Evolutionary conservation across 2,329 filamentous ascomycete species (phyloP).

Genomic region (Clarireedia hainanense): DNA sequence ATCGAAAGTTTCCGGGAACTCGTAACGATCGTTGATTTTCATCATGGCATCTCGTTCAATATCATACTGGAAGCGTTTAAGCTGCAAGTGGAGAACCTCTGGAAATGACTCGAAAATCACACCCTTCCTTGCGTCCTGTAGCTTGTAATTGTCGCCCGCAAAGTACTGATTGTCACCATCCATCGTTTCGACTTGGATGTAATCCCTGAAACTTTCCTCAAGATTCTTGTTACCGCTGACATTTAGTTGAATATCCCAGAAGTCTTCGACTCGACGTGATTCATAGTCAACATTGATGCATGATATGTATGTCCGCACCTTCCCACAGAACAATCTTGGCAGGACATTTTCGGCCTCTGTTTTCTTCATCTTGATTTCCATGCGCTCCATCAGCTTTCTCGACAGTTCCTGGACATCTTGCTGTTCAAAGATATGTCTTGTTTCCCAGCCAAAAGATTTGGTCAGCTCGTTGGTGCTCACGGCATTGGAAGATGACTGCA

Average conservation of each 20-base stretch:
- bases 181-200: conserved; percentile 92
- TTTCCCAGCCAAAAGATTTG: conserved; percentile 97
- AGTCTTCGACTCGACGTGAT: conserved; percentile 90
- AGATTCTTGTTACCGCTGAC: conserved; percentile 90
- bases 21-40: conserved; percentile 93
- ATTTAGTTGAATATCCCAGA: conserved; percentile 98
- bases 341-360: conserved; percentile 85
- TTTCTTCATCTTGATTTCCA: conserved; percentile 98
- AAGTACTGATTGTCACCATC: conserved; percentile 99
- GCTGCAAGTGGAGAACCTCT: conserved; percentile 84
- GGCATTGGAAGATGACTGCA: conserved; percentile 77
- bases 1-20: conserved; percentile 79
- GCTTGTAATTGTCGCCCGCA: conserved; percentile 78
- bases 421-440: conserved; percentile 94
- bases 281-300: conserved; percentile 99
- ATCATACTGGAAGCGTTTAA: conserved; percentile 98
- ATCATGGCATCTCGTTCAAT: conserved; percentile 95
- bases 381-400: conserved; percentile 90
- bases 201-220: conserved; percentile 91
- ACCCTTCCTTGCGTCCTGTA: conserved; percentile 95
- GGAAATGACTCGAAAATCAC: conserved; percentile 96
- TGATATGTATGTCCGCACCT: conserved; percentile 97
- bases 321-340: conserved; percentile 87
- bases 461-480: conserved; percentile 91
- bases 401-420: conserved; percentile 98